These are phyloP conservation scores for Silene uniflora DNA, from an alignment of 148 eudicot species.

Conservation along the genomic window DNA sequence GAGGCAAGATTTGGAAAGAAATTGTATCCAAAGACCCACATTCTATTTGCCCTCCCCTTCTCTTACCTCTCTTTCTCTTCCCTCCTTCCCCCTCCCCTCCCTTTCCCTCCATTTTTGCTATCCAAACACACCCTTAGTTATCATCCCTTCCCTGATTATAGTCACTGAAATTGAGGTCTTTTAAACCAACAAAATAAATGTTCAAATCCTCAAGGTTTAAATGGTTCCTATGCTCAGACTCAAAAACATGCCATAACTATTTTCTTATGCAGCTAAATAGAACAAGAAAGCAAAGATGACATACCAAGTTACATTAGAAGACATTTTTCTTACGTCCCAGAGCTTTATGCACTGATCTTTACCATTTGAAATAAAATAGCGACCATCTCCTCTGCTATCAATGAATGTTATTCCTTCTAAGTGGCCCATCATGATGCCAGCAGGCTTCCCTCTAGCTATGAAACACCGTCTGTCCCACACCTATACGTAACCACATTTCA, in stretches of 20 bases:
- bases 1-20: no score
- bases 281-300: constrained; percentile 14
- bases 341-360: constrained; percentile 85
- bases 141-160: background rate
- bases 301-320: constrained; percentile 51
- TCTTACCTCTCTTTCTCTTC: no score
- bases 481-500: constrained; percentile 32
- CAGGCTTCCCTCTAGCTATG: constrained; percentile 43
- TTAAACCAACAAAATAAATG: background rate
- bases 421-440: constrained; percentile 78
- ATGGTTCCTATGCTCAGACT: background rate
- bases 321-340: constrained; percentile 94
- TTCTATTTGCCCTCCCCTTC: no score
- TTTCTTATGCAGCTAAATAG: background rate
- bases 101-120: no score
- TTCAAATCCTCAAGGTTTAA: background rate
- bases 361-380: constrained; percentile 91
- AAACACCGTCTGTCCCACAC: constrained; percentile 98
- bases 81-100: no score
- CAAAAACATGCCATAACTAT: background rate
- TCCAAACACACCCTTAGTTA: no score
- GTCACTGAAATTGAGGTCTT: background rate
- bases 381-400: constrained; percentile 92
- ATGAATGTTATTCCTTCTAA: constrained; percentile 84
- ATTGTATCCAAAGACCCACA: no score